Base-by-base conservation (phyloP, 75 land plant species). In the Pinus albicaulis region DNA sequence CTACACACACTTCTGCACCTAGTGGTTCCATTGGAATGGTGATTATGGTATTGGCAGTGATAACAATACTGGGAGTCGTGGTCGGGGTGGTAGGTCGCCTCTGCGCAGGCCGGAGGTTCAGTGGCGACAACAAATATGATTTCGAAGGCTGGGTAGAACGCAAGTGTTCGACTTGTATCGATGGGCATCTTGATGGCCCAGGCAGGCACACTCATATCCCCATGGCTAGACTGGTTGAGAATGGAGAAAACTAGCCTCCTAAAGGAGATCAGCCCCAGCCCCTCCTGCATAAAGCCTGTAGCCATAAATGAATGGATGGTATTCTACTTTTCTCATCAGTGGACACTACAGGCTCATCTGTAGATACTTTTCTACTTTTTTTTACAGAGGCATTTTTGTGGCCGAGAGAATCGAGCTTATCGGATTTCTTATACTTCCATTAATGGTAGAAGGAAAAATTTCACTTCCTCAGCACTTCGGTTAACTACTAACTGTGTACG, bases 91-190 rank as follows among this genome's bases (percentile, higher is more conserved):
- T 85, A 31, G 87, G 90, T 1, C 70, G 87, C 53, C 68, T 88
- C 53, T 88, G 90, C 77, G 70, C 83, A 7, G 90, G 90, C 19
- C 58, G 88, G 57, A 74, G 76, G n/a, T 60, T 80, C 20, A 75
- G 68, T 24, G 85, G 90, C 5, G 52, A 72, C 74, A 77, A 80
- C 17, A 79, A 78, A 41, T 88, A 76, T 72, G 90, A 85, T 57
- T 62, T 85, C 53, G 88, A 85, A 59, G 82, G 79, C 6, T 88
- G 90, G 90, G 59, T 82, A 20, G 90, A 88, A 80, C 44, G 71
- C 56, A 85, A 82, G 69, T 88, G 85, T 77, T 75, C 78, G 20
- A 80, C 85, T 57, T 88, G 90, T 82, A 85, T 88, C 59, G 90
- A 88, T 58, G 90, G 90, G 13, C 38, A 81, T 4, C 55, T 82